Evolutionary conservation across 2,329 filamentous ascomycete species (phyloP).

Genomic region (Cryphonectria radicalis): DNA sequence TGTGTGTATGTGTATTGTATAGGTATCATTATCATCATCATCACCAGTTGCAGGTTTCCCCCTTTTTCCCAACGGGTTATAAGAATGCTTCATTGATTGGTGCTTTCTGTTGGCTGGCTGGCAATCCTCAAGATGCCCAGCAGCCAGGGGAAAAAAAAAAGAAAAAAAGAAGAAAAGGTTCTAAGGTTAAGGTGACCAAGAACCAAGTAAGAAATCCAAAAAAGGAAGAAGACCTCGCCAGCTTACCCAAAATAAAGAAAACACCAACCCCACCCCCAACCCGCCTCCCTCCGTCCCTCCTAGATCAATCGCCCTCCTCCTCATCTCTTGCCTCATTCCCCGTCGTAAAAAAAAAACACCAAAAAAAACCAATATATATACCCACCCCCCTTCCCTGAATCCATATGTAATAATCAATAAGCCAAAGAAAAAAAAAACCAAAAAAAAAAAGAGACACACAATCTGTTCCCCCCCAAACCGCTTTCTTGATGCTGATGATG

Average conservation of each 20-base stretch:
- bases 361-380: background rate
- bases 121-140: too few species aligned
- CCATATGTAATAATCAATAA: too few species aligned
- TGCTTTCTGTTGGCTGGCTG: background rate
- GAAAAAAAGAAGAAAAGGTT: background rate
- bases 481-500: background rate
- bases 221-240: too few species aligned
- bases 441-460: background rate
- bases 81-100: background rate
- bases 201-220: too few species aligned
- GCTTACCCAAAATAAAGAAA: too few species aligned
- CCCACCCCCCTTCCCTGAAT: too few species aligned
- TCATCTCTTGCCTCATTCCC: too few species aligned
- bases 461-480: background rate
- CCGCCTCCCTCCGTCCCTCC: too few species aligned
- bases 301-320: too few species aligned
- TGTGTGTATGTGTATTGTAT: background rate
- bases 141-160: background rate
- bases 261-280: too few species aligned
- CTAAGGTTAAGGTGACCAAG: too few species aligned
- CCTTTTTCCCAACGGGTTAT: background rate
- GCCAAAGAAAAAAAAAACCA: background rate
- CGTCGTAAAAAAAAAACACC: background rate
- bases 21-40: background rate
- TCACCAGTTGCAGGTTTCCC: background rate